These are phyloP conservation scores for Polytolypa hystricis DNA, from an alignment of 2,329 filamentous ascomycete genomes.

Conservation along the genomic window DNA sequence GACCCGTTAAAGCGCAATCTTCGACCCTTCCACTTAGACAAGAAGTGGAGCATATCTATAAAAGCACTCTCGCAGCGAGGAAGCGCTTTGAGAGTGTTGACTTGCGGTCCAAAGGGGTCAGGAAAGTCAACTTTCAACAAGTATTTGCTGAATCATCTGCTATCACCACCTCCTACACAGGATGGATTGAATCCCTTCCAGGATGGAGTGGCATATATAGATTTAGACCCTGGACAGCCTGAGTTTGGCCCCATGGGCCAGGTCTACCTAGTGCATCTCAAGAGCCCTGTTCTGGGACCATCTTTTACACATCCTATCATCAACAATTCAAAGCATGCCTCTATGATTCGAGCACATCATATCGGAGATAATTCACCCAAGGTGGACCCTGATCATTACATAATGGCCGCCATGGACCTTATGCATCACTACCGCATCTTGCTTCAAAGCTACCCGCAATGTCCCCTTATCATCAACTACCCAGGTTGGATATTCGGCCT, in stretches of 20 bases:
- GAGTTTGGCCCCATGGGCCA: constrained; percentile 50
- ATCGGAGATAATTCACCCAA: constrained; percentile 43
- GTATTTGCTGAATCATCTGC: constrained; percentile 44
- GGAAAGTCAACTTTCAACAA: constrained; percentile 52
- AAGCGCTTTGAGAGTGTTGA: constrained; percentile 32
- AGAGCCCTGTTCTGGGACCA: constrained; percentile 43
- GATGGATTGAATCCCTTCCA: constrained; percentile 21
- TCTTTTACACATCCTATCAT: constrained; percentile 42
- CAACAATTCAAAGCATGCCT: constrained; percentile 23
- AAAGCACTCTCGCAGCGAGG: constrained; percentile 33
- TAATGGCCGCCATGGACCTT: constrained; percentile 42
- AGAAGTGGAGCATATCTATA: constrained; percentile 34
- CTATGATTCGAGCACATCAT: constrained; percentile 40
- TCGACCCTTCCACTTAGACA: constrained; percentile 32
- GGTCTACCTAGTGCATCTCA: constrained; percentile 45
- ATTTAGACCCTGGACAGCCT: constrained; percentile 49
- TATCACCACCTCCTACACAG: constrained; percentile 29
- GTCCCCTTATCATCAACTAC: constrained; percentile 46
- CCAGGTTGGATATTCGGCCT: constrained; percentile 46
- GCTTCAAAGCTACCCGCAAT: constrained; percentile 29
- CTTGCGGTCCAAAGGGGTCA: constrained; percentile 45
- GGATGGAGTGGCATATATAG: constrained; percentile 42
- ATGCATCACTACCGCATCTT: constrained; percentile 37
- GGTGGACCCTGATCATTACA: constrained; percentile 47
- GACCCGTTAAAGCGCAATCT: constrained; percentile 32